A percentile compares a stretch with the other conserved stretches of the same genome.
Conservation (phyloP, 495 filamentous ascomycete species). For the Aspergillus haitiensis region DNA sequence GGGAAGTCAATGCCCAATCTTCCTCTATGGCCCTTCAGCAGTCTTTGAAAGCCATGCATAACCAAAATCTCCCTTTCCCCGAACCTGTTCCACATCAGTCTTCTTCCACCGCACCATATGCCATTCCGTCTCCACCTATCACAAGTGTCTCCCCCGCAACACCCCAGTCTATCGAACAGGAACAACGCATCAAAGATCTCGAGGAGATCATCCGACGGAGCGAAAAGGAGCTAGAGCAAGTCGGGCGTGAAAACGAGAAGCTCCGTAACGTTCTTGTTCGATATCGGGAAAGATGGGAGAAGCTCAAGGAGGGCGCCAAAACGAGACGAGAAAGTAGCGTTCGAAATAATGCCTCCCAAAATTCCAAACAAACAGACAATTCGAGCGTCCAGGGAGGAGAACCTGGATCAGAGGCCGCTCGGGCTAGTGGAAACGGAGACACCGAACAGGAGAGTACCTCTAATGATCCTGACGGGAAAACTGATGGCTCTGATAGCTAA, state of each 20-base stretch:
- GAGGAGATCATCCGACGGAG: conserved; percentile 46
- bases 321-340: conserved; percentile 41
- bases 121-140: conserved; percentile 25
- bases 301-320: conserved; percentile 80
- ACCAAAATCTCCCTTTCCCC: conserved; percentile 45
- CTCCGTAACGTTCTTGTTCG: conserved; percentile 61
- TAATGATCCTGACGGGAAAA: conserved; percentile 6
- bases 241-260: conserved; percentile 69
- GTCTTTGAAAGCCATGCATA: conserved; percentile 68
- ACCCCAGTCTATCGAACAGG: conserved; percentile 29
- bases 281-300: conserved; percentile 80
- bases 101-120: conserved; percentile 19
- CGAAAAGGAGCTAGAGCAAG: conserved; percentile 56
- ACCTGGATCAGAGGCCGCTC: neutral
- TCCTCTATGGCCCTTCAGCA: conserved; percentile 78
- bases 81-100: conserved; percentile 25
- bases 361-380: neutral
- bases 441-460: conserved; percentile 6
- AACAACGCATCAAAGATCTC: conserved; percentile 48
- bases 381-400: neutral
- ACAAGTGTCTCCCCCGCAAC: conserved; percentile 27
- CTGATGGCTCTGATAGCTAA: neutral
- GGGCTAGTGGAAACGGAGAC: neutral
- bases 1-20: conserved; percentile 81
- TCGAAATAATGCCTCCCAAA: neutral